These are phyloP conservation scores for Lentithecium fluviatile DNA, from an alignment of 495 filamentous ascomycete species.

Conservation along the genomic window DNA sequence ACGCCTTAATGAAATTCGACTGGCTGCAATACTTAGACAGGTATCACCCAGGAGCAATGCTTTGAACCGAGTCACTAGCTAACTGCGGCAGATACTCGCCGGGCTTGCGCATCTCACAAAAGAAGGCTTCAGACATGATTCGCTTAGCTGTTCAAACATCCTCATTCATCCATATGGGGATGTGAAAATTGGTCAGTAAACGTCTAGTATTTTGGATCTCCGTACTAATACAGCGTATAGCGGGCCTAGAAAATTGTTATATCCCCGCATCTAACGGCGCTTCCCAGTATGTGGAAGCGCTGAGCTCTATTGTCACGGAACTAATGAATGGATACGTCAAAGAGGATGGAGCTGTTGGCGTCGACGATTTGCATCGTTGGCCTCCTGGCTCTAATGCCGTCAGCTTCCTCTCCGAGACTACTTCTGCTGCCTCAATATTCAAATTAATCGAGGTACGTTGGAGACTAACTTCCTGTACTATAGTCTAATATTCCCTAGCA, in stretches of 20 bases:
- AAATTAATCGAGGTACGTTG: conserved; percentile 12
- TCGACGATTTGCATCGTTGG: conserved; percentile 6
- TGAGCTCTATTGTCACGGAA: too few species aligned
- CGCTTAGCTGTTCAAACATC: conserved; percentile 7
- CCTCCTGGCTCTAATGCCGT: conserved; percentile 11
- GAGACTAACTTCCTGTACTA: conserved; percentile 13
- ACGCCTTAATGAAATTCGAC: conserved; percentile 11
- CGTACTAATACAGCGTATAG: conserved; percentile 14
- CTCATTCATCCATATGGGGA: conserved; percentile 9
- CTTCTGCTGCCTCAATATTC: conserved; percentile 10
- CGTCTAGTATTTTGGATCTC: conserved; percentile 7
- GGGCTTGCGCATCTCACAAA: conserved; percentile 1
- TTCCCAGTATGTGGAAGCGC: too few species aligned
- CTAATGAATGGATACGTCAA: too few species aligned
- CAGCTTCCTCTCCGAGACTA: conserved; percentile 17
- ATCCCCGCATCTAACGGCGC: neutral
- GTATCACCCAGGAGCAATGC: conserved; percentile 11
- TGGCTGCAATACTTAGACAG: conserved; percentile 15
- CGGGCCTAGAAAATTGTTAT: conserved; percentile 14
- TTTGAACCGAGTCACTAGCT: conserved; percentile 8
- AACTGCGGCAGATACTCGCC: conserved; percentile 6
- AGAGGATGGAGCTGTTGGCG: neutral
- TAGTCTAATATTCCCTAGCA: conserved; percentile 14
- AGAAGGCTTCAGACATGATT: conserved; percentile 12
- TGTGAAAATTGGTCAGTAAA: conserved; percentile 15